These are phyloP conservation scores for Pseudogymnoascus sp. DNA, from an alignment of 2,329 filamentous ascomycete species.

Conservation along the genomic window DNA sequence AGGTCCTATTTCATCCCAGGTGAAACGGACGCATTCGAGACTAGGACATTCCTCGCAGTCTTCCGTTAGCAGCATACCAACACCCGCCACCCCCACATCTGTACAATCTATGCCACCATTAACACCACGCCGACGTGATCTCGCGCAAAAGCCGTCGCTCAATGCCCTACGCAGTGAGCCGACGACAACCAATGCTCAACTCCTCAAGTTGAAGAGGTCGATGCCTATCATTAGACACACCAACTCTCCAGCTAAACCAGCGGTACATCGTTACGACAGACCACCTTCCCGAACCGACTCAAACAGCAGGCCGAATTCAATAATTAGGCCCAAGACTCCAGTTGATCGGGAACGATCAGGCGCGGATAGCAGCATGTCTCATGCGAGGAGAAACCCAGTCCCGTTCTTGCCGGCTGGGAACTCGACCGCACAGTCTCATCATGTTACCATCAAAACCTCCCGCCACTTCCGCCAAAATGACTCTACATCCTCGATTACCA, in stretches of 20 bases:
- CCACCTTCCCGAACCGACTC: constrained; percentile 53
- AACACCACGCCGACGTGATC: constrained; percentile 54
- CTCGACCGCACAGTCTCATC: constrained; percentile 68
- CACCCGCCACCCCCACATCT: constrained; percentile 52
- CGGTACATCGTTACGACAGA: constrained; percentile 44
- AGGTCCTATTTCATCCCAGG: constrained; percentile 55
- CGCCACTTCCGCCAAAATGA: constrained; percentile 73
- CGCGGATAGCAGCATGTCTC: constrained; percentile 43
- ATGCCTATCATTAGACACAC: constrained; percentile 49
- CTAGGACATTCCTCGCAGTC: constrained; percentile 63
- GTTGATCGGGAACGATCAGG: constrained; percentile 47
- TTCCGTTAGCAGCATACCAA: constrained; percentile 56
- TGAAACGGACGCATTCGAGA: constrained; percentile 58
- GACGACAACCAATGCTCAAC: constrained; percentile 58
- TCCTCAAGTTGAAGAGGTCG: constrained; percentile 59
- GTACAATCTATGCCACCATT: constrained; percentile 46
- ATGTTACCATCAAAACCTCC: constrained; percentile 63
- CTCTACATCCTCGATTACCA: constrained; percentile 61
- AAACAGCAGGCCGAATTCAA: constrained; percentile 41
- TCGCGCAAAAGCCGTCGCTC: constrained; percentile 48
- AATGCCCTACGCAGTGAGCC: constrained; percentile 50
- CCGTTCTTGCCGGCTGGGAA: constrained; percentile 76
- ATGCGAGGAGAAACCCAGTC: constrained; percentile 52
- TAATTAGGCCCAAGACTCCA: constrained; percentile 62
- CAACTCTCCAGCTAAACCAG: constrained; percentile 45